phyloP scores from a whole-genome alignment of 441 rosid genomes.

The Pelargonium hybrid region DNA sequence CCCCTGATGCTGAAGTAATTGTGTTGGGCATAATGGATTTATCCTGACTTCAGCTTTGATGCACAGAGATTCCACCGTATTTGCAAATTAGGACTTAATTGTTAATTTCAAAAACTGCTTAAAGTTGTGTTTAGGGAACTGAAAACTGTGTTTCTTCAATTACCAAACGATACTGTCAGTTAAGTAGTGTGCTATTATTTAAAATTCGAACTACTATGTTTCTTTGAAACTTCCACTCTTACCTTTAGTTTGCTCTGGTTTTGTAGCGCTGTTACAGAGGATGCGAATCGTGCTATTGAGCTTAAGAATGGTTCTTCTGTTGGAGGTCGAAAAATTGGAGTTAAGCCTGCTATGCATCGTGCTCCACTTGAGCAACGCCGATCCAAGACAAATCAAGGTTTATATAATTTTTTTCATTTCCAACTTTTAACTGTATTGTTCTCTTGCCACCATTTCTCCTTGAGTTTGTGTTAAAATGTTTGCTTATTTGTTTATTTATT shows the following conservation, averaged over 20 bases:
- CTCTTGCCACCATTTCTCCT: neutral
- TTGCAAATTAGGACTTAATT: neutral
- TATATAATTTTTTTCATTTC: slow-evolving; percentile 14
- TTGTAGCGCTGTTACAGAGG: slow-evolving; percentile 73
- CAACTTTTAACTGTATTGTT: neutral
- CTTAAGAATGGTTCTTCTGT: slow-evolving; percentile 51
- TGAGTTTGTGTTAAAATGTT: slow-evolving; percentile 9
- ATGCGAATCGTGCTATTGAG: slow-evolving; percentile 74
- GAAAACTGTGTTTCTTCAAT: neutral
- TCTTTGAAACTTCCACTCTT: neutral
- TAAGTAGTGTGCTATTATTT: neutral
- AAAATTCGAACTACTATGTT: neutral
- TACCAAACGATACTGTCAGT: neutral
- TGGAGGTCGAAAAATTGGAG: slow-evolving; percentile 71
- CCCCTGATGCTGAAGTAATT: no score
- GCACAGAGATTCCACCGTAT: neutral
- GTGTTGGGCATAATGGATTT: no score
- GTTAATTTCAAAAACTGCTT: neutral
- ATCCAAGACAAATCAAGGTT: slow-evolving; percentile 54
- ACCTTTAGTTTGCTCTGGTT: slow-evolving; percentile 9
- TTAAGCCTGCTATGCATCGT: slow-evolving; percentile 74
- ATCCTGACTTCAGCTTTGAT: no score
- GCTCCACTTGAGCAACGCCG: slow-evolving; percentile 68
- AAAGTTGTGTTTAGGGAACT: neutral
- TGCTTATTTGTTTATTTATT: neutral